Conservation (phyloP, 768 basidiomycete genomes). For the Lactarius sp. region DNA sequence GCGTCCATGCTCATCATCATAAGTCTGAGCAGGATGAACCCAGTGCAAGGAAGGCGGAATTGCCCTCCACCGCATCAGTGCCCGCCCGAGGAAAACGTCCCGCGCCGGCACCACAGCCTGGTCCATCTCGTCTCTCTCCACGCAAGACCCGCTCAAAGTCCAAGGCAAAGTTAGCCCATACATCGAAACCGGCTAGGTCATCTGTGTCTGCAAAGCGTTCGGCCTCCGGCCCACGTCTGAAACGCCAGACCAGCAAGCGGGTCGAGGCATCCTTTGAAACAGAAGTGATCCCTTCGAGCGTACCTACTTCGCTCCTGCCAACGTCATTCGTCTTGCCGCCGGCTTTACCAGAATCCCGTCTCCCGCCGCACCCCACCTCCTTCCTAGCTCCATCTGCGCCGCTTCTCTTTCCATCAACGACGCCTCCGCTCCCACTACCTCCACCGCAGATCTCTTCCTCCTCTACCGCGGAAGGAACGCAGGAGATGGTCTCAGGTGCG, state of each 20-base stretch:
- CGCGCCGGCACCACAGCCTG: not conserved
- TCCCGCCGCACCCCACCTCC: slow-evolving; percentile 46
- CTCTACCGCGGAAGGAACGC: not conserved
- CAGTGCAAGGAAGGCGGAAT: not conserved
- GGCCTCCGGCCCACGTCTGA: slow-evolving; percentile 32
- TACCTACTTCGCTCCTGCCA: slow-evolving; percentile 42
- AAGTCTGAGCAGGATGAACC: not conserved
- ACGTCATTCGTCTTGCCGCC: slow-evolving; percentile 75
- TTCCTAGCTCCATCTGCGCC: slow-evolving; percentile 29
- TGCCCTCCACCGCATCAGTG: not conserved
- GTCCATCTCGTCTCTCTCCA: slow-evolving; percentile 13
- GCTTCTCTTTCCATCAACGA: slow-evolving; percentile 12
- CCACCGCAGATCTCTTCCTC: not conserved
- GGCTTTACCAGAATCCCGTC: slow-evolving; percentile 63
- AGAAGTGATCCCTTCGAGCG: slow-evolving; percentile 41
- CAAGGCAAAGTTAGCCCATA: slow-evolving; percentile 7
- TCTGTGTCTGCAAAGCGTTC: slow-evolving; percentile 34
- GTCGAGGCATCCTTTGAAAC: slow-evolving; percentile 48
- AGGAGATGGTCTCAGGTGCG: not conserved
- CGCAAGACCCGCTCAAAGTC: slow-evolving; percentile 21
- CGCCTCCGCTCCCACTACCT: slow-evolving; percentile 9
- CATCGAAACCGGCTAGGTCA: slow-evolving; percentile 24
- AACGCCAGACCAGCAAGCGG: not conserved
- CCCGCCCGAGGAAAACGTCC: not conserved
- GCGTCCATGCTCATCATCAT: not conserved